Evolutionary conservation across 371 early-diverging fungal species (phyloP), one percentile per base, ranked within the genome.

Genomic region (Nematocida sp.): DNA sequence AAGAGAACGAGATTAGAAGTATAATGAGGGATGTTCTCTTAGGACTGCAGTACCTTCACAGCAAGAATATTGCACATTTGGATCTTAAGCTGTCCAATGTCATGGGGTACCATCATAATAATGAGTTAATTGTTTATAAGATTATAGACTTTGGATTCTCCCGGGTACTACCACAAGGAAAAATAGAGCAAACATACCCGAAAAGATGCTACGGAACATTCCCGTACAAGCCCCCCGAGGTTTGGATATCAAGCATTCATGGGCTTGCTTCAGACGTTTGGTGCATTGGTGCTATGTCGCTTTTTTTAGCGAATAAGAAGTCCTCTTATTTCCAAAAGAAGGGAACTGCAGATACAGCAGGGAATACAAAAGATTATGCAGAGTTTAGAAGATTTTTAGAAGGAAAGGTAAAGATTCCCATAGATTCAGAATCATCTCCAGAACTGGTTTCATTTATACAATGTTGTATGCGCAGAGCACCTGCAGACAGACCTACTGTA

Each of bases 171-270:
- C 54, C 46, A 42, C 39, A 66, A 18, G 33, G 23, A 5, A 18
- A 55, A 23, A 27, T 7, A 18, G 72, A 62, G 58, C 76, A 73
- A 61, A 64, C 76, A 0, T 84, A 86, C 39, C 85, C 84, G 6
- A 78, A 61, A 33, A 87, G 86, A 62, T 80, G 82, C 52, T 88
- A 86, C 80, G 88, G 88, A 18, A 88, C 88, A 39, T 88, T 80
- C 83, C 88, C 88, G 25, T 88, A 86, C 78, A 88, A 88, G 74
- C 83, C 88, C 15, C 88, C 88, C 6, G 88, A 88, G 73, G 78
- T 84, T 9, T 82, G 86, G 23, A 52, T 73, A n/a, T 42, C 74
- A 42, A 86, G 83, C 66, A 61, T 84, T 15, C 88, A 88, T 67
- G 86, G 87, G 9, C 20, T 83, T 3, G 82, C 84, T 55, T 50